A percentile compares a stretch with the other conserved stretches of the same genome.
phyloP scores from a whole-genome alignment of 2,329 filamentous ascomycete genomes.

The Cladophialophora psammophila region DNA sequence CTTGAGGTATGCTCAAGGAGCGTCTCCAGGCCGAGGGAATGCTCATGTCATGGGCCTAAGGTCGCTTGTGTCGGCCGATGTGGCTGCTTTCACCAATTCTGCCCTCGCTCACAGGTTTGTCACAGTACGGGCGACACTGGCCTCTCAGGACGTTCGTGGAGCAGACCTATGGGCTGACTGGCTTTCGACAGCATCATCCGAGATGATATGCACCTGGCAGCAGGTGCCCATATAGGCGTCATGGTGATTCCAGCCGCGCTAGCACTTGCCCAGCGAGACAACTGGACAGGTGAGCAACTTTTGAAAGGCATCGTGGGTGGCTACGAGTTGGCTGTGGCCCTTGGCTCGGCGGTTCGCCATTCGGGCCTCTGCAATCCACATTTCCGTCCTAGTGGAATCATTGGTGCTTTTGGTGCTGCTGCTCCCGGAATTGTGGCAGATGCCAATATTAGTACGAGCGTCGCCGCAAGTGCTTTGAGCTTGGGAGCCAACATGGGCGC shows the following conservation, averaged over 20 bases:
- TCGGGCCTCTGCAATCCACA: slow-evolving; percentile 19
- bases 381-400: slow-evolving; percentile 27
- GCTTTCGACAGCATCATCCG: slow-evolving; percentile 18
- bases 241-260: slow-evolving; percentile 25
- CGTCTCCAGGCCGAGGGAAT: neutral
- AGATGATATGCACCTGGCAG: slow-evolving; percentile 30
- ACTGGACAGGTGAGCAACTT: slow-evolving; percentile 21
- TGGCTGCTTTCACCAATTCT: slow-evolving; percentile 25
- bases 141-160: too few species aligned
- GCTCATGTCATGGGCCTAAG: slow-evolving; percentile 18
- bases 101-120: slow-evolving; percentile 26
- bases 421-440: slow-evolving; percentile 1
- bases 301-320: slow-evolving; percentile 23
- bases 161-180: too few species aligned
- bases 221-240: slow-evolving; percentile 28
- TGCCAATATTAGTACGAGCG: neutral
- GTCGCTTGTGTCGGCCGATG: slow-evolving; percentile 16
- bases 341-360: slow-evolving; percentile 22
- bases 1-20: slow-evolving; percentile 7
- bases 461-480: slow-evolving; percentile 15
- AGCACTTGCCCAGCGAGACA: slow-evolving; percentile 26
- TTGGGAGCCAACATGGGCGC: slow-evolving; percentile 25
- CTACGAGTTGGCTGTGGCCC: slow-evolving; percentile 26
- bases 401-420: slow-evolving; percentile 22
- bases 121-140: too few species aligned